phyloP scores from a whole-genome alignment of 2,329 filamentous ascomycete species.

The Neonectria coccinea region DNA sequence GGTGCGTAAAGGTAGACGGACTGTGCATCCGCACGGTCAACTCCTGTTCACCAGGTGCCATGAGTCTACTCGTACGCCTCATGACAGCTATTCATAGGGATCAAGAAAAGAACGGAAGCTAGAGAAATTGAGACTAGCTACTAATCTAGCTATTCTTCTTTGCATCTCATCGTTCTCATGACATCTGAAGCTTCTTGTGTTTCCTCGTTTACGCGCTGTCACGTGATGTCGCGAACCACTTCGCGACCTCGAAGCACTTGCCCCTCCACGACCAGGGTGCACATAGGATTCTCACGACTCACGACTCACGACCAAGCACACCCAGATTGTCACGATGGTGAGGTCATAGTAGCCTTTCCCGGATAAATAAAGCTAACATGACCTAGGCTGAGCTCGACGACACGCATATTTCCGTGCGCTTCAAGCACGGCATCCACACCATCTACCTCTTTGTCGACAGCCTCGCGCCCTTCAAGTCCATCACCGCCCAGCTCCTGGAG shows the following conservation, averaged over 20 bases:
- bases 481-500: conserved; percentile 69
- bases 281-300: not conserved
- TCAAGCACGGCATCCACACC: conserved; percentile 79
- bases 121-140: no score
- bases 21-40: conserved; percentile 33
- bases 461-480: conserved; percentile 64
- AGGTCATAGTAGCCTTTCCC: not conserved
- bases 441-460: conserved; percentile 75
- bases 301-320: conserved; percentile 7
- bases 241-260: conserved; percentile 3
- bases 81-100: not conserved
- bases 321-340: conserved; percentile 27
- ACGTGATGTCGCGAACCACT: conserved; percentile 46
- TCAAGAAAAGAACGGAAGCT: not conserved
- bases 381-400: conserved; percentile 53
- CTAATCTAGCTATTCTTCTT: not conserved
- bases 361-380: conserved; percentile 6
- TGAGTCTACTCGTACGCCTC: not conserved
- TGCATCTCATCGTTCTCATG: not conserved
- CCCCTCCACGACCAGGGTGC: conserved; percentile 18
- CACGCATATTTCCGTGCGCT: conserved; percentile 72
- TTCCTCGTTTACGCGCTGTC: conserved; percentile 41
- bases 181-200: not conserved
- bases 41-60: not conserved
- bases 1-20: conserved; percentile 29